Base-by-base conservation (phyloP, 106 monocot species). In the Vanilla planifolia region DNA sequence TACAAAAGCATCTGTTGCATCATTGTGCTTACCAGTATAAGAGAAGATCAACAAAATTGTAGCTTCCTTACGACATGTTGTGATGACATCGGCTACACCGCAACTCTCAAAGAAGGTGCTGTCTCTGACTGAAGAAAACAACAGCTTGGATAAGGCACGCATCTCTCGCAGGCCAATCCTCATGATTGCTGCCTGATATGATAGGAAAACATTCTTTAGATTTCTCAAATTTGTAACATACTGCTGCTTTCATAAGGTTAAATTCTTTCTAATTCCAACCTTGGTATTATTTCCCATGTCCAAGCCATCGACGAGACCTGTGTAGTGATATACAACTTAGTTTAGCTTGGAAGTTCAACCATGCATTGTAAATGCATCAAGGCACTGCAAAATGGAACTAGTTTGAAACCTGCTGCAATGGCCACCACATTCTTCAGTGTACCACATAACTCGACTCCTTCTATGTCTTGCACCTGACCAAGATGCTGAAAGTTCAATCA, bases 241-340 rank as follows among this genome's bases (percentile, higher is more conserved):
- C 10, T 10, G 15, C 11, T 6, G 50, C 8, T 55, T 6, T 42
- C 35, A n/a, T 15, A 65, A 48, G 27, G 21, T 67, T 61, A 43
- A 58, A 40, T 58, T 33, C 21, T 52, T 65, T 28, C 24, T 21
- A 64, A 11, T 34, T 56, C 32, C 39, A 69, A 93, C 93, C 93
- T 93, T 93, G 19, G 93, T 93, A 56, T 93, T 93, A 64, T 85
- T 89, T 73, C 93, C 93, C 85, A 93, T 82, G 32, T 89, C 82
- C 79, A 93, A 67, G 30, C 93, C 93, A 82, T 93, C 93, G 21
- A 89, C 85, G 67, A 93, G 65, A 65, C 93, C 93, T 93, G 73
- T 8, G 77, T 42, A 45, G n/a, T 27, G 33, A 16, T 43, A 39
- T 20, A 67, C 27, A 48, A 39, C 1, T 24, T 59, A 32, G n/a